Conservation (phyloP, 192 early-diverging fungal species). For the Oehlia diaphana region DNA sequence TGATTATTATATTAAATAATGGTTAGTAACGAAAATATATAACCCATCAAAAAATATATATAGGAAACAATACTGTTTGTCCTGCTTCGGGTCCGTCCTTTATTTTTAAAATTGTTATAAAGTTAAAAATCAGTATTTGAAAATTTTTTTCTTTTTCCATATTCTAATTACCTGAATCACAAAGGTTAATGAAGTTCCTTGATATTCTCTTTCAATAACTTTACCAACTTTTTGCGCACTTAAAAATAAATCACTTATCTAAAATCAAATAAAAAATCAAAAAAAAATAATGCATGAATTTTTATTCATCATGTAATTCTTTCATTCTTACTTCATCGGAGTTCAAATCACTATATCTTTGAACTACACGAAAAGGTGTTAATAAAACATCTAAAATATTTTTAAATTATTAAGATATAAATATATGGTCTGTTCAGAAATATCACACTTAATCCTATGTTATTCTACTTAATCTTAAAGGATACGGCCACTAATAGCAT, state of each 20-base stretch:
- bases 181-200: conserved; percentile 72
- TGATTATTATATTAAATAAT: conserved; percentile 48
- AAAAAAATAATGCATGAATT: background rate
- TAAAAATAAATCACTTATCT: conserved; percentile 75
- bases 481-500: conserved; percentile 36
- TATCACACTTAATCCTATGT: too few relatives aligned
- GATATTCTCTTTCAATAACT: conserved; percentile 72
- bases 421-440: too few relatives aligned
- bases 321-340: conserved; percentile 62
- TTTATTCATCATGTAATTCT: too few relatives aligned
- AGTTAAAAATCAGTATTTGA: too few relatives aligned
- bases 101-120: background rate
- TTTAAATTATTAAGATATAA: too few relatives aligned
- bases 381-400: conserved; percentile 76
- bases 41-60: background rate
- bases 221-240: conserved; percentile 75
- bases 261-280: background rate
- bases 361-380: conserved; percentile 63
- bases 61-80: conserved; percentile 15
- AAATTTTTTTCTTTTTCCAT: too few relatives aligned
- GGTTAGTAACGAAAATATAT: background rate
- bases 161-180: conserved; percentile 64
- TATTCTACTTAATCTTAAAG: conserved; percentile 5
- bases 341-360: conserved; percentile 76
- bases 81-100: conserved; percentile 70